Evolutionary conservation across 257 asterid species (phyloP), one percentile per base, ranked within the genome.

Genomic region (Asclepias syriaca): DNA sequence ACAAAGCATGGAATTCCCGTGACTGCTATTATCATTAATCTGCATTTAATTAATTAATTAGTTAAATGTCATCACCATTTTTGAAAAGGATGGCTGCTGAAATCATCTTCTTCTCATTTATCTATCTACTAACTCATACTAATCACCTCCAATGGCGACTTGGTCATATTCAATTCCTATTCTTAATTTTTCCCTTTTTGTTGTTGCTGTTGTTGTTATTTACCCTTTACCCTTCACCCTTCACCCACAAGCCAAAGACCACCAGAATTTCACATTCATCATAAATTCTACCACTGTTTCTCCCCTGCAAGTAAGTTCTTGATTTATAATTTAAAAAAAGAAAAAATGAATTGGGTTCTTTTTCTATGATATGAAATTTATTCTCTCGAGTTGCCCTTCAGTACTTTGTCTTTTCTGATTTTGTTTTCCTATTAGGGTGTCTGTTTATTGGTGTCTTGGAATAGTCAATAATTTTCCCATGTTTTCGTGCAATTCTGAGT

Each of bases 81-180:
- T 59, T 68, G 78, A 79, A 78, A 77, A 77, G 59, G 80, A 84
- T 79, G 86, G 86, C 82, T 68, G 88, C 82, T 77, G 79, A 81
- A 71, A 68, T 77, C 83, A 58, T 74, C 84, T 46, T 63, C 81
- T 66, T 75, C 85, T 40, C 76, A 65, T 72, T 73, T 74, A 65
- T 70, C 72, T 73, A 68, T 29, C 70, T 68, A 51, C 75, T 73
- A 72, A 19, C 78, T 73, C 68, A 11, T 68, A 14, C 68, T 50
- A 60, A 40, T 8, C 34, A 57, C 72, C 63, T 70, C 70, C 78
- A 56, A 75, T 75, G 87, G 83, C 70, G 87, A 83, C 83, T 64
- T 45, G 65, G 86, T 83, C 91, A 66, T 87, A 80, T 64, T 32
- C 81, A 54, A 43, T 49, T 37, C 63, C 6, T 32, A 12, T 27